phyloP scores from a whole-genome alignment of 257 asterid species.

The Ilex asprella region DNA sequence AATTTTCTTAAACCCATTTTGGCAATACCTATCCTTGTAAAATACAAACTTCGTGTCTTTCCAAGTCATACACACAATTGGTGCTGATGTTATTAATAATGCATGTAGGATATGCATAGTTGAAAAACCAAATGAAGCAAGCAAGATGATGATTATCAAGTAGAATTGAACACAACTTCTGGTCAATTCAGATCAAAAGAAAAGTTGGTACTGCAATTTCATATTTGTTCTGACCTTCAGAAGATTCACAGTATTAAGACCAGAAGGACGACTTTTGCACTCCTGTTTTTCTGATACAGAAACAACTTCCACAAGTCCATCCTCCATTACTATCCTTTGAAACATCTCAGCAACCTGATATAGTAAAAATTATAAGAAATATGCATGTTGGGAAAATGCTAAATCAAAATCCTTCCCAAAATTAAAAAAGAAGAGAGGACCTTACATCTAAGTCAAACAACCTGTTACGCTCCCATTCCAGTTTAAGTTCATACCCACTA shows the following conservation, averaged over 20 bases:
- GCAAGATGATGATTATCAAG: too few relatives aligned
- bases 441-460: constrained; percentile 81
- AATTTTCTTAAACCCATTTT: too few relatives aligned
- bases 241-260: constrained; percentile 92
- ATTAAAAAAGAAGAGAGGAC: constrained; percentile 10
- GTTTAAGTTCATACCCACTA: constrained; percentile 75
- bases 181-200: constrained; percentile 5
- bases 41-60: background rate
- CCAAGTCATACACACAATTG: too few relatives aligned
- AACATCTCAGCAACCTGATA: constrained; percentile 68
- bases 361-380: constrained; percentile 15
- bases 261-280: constrained; percentile 69
- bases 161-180: background rate
- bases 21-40: background rate
- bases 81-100: background rate
- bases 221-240: constrained; percentile 51
- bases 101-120: background rate
- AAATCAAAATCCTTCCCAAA: too few relatives aligned
- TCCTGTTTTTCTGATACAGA: constrained; percentile 67
- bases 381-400: constrained; percentile 4
- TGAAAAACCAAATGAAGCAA: background rate
- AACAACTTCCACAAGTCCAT: constrained; percentile 51
- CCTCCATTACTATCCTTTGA: constrained; percentile 48
- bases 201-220: constrained; percentile 7
- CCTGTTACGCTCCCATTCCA: constrained; percentile 79